Conservation (phyloP, 257 asterid genomes). For the Craterostigma plantagineum region DNA sequence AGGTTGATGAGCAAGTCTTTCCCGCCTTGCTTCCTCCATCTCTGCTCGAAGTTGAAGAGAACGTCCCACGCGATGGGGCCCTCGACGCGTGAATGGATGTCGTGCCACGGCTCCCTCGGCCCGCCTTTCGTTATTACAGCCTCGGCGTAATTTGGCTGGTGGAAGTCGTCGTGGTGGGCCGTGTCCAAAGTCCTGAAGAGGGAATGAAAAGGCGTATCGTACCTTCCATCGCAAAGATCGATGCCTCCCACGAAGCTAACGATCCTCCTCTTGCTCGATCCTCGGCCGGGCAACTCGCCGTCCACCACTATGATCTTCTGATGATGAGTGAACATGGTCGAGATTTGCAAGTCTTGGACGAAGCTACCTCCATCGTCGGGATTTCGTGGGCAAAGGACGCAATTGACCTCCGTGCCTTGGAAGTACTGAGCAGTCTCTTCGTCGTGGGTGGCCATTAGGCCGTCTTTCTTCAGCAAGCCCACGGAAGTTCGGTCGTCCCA, state of each 20-base stretch:
- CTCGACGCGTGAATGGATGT: conserved; percentile 73
- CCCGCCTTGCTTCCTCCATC: conserved; percentile 94
- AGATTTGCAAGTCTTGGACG: conserved; percentile 59
- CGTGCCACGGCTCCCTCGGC: conserved; percentile 96
- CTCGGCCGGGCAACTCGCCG: conserved; percentile 54
- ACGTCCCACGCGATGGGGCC: conserved; percentile 97
- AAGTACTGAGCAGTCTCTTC: conserved; percentile 58
- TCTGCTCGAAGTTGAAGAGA: conserved; percentile 77
- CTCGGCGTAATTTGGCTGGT: conserved; percentile 73
- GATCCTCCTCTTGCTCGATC: conserved; percentile 35
- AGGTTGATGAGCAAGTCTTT: conserved; percentile 45
- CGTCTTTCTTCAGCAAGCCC: conserved; percentile 60
- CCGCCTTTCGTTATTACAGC: conserved; percentile 71
- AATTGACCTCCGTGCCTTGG: conserved; percentile 52
- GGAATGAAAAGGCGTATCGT: conserved; percentile 78
- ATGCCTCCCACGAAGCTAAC: conserved; percentile 86
- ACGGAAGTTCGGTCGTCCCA: conserved; percentile 97
- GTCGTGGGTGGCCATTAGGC: conserved; percentile 92
- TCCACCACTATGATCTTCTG: conserved; percentile 84
- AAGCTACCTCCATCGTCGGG: conserved; percentile 93
- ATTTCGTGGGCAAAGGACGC: conserved; percentile 71
- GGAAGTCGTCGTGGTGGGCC: conserved; percentile 84
- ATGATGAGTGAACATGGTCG: conserved; percentile 92
- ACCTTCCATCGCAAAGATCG: conserved; percentile 89
- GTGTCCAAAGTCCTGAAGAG: conserved; percentile 82